Percentiles rank a stretch among this genome's conserved stretches.
These are phyloP conservation scores for Globisporangium cystogenes DNA, from an alignment of 352 stramenopile genomes.

Conservation along the genomic window DNA sequence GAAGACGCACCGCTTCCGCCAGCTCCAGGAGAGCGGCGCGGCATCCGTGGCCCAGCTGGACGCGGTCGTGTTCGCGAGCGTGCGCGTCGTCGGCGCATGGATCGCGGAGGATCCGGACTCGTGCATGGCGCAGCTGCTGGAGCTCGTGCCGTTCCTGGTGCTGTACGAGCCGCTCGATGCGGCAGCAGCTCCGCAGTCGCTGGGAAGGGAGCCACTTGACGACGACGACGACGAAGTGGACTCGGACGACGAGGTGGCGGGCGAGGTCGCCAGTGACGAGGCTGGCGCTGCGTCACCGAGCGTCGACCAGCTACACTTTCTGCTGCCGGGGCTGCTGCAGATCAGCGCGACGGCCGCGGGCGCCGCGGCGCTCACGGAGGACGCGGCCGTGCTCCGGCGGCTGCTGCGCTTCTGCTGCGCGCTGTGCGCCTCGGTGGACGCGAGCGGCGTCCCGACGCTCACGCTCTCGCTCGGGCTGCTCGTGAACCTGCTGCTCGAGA, in stretches of 20 bases:
- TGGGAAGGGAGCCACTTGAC: neutral
- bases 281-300: constrained; percentile 19
- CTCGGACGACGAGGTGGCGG: constrained; percentile 68
- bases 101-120: constrained; percentile 82
- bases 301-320: constrained; percentile 73
- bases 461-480: constrained; percentile 73
- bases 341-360: constrained; percentile 62
- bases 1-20: constrained; percentile 60
- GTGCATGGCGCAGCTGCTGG: constrained; percentile 54
- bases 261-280: constrained; percentile 23
- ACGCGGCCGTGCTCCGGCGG: constrained; percentile 51
- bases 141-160: constrained; percentile 75
- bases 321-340: constrained; percentile 76
- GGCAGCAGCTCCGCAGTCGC: neutral
- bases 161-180: constrained; percentile 35
- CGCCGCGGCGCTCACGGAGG: constrained; percentile 47
- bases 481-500: constrained; percentile 72
- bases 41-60: constrained; percentile 49
- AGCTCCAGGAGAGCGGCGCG: constrained; percentile 29
- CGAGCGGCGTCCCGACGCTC: constrained; percentile 55
- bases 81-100: constrained; percentile 74
- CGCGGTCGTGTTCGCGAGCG: constrained; percentile 68
- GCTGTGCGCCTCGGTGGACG: constrained; percentile 44
- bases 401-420: constrained; percentile 75
- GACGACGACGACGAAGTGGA: constrained; percentile 53